Conservation (phyloP, 2,329 filamentous ascomycete genomes). For the Aspergillus terreus region DNA sequence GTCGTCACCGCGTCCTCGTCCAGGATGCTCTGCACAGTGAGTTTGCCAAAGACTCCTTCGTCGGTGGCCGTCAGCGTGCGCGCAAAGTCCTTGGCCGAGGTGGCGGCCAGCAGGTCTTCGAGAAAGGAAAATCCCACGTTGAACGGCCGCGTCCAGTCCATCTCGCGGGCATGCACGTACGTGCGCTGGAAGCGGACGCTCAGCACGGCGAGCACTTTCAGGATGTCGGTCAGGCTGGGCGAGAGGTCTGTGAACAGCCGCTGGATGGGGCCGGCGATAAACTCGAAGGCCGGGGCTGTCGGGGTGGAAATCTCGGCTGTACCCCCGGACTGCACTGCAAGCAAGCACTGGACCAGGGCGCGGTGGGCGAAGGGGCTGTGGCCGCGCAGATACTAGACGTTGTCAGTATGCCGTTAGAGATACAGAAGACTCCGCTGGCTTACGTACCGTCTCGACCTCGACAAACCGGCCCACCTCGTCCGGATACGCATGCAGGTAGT, state of each 20-base stretch:
- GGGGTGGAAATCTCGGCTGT: constrained; percentile 11
- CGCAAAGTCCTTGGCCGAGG: constrained; percentile 30
- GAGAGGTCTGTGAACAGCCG: constrained; percentile 30
- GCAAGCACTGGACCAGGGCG: constrained; percentile 30
- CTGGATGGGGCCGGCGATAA: constrained; percentile 38
- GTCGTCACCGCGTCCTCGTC: constrained; percentile 19
- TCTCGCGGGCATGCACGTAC: constrained; percentile 31
- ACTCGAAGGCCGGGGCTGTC: constrained; percentile 25
- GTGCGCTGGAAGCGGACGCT: constrained; percentile 31
- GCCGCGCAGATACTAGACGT: constrained; percentile 30
- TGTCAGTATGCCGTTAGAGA: background rate
- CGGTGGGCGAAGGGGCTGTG: constrained; percentile 38
- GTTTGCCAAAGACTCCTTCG: constrained; percentile 25
- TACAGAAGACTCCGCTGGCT: background rate
- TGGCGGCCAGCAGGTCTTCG: constrained; percentile 31
- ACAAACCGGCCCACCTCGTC: constrained; percentile 29
- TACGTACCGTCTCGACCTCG: constrained; percentile 36
- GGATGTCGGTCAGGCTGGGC: constrained; percentile 26
- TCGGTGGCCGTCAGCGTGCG: constrained; percentile 28
- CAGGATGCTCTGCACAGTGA: constrained; percentile 23
- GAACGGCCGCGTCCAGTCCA: constrained; percentile 34
- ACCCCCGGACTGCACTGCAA: constrained; percentile 16
- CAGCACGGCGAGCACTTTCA: constrained; percentile 36
- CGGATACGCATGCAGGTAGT: constrained; percentile 29
- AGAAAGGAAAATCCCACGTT: constrained; percentile 29